Evolutionary conservation across 768 basidiomycete species (phyloP).

Genomic region (Boletus pseudopeckii): DNA sequence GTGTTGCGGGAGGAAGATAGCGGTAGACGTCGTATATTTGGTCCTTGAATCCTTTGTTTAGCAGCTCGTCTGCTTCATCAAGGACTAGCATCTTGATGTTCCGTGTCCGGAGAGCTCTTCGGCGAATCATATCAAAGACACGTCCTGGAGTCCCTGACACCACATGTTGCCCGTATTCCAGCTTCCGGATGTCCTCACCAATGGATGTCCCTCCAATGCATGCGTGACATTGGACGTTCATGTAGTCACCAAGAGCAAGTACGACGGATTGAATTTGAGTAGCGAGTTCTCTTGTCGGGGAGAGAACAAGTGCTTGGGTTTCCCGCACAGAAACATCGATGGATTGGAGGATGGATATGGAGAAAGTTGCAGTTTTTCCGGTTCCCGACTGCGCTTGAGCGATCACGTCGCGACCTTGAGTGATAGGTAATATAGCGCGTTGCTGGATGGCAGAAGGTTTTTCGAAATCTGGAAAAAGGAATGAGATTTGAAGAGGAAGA

Average conservation of each 20-base stretch:
- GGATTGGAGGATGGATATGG: slow-evolving; percentile 95
- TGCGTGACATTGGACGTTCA: slow-evolving; percentile 98
- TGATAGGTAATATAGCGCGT: slow-evolving; percentile 95
- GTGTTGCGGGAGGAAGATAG: slow-evolving; percentile 94
- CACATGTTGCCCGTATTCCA: slow-evolving; percentile 96
- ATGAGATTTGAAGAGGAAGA: slow-evolving; percentile 3
- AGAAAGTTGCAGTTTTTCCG: slow-evolving; percentile 99
- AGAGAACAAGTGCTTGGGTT: slow-evolving; percentile 93
- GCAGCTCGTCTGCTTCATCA: slow-evolving; percentile 93
- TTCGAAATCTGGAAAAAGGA: slow-evolving; percentile 69
- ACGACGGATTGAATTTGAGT: slow-evolving; percentile 99
- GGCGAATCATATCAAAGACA: slow-evolving; percentile 98
- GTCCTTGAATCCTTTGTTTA: slow-evolving; percentile 99
- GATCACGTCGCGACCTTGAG: slow-evolving; percentile 94
- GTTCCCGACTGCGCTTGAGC: slow-evolving; percentile 99
- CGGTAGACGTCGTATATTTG: slow-evolving; percentile 99
- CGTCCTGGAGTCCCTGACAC: slow-evolving; percentile 97
- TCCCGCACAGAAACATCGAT: slow-evolving; percentile 95
- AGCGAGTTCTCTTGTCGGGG: slow-evolving; percentile 97
- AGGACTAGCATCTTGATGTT: slow-evolving; percentile 98
- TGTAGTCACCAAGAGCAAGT: slow-evolving; percentile 94
- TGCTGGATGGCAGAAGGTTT: slow-evolving; percentile 99
- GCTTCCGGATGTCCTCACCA: slow-evolving; percentile 94
- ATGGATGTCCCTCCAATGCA: slow-evolving; percentile 98
- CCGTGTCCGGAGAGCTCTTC: slow-evolving; percentile 86